These are phyloP conservation scores for Fraxinus quadrangulata DNA, from an alignment of 257 asterid species.

Conservation along the genomic window DNA sequence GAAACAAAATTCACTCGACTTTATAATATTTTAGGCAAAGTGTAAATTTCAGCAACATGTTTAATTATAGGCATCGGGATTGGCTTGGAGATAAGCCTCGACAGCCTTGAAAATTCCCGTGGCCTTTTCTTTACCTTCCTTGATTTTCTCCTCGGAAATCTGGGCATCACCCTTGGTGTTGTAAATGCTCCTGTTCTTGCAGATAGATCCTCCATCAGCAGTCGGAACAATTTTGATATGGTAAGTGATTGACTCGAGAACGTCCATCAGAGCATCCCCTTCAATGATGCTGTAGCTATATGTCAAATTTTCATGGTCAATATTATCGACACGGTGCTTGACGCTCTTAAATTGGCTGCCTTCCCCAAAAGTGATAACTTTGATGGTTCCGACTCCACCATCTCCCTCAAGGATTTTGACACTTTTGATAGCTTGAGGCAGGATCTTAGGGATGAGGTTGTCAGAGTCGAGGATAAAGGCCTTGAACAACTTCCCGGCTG, in stretches of 20 bases:
- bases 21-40: background rate
- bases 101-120: slow-evolving; percentile 34
- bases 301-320: slow-evolving; percentile 32
- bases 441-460: slow-evolving; percentile 35
- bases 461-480: slow-evolving; percentile 35
- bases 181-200: slow-evolving; percentile 29
- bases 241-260: slow-evolving; percentile 34
- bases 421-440: slow-evolving; percentile 40
- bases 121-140: slow-evolving; percentile 33
- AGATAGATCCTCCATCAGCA: slow-evolving; percentile 36
- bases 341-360: slow-evolving; percentile 34
- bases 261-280: slow-evolving; percentile 36
- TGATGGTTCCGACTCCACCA: slow-evolving; percentile 40
- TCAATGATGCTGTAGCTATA: slow-evolving; percentile 36
- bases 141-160: slow-evolving; percentile 39
- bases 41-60: background rate
- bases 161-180: slow-evolving; percentile 36
- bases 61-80: slow-evolving; percentile 30
- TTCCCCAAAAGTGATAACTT: slow-evolving; percentile 34
- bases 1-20: too few relatives aligned
- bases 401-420: slow-evolving; percentile 37
- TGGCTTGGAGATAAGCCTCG: slow-evolving; percentile 34
- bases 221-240: slow-evolving; percentile 32
- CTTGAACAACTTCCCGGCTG: slow-evolving; percentile 41
- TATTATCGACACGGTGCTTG: slow-evolving; percentile 37